These are phyloP conservation scores for Monosporascus sp. DNA, from an alignment of 2,329 filamentous ascomycete genomes.

Conservation along the genomic window DNA sequence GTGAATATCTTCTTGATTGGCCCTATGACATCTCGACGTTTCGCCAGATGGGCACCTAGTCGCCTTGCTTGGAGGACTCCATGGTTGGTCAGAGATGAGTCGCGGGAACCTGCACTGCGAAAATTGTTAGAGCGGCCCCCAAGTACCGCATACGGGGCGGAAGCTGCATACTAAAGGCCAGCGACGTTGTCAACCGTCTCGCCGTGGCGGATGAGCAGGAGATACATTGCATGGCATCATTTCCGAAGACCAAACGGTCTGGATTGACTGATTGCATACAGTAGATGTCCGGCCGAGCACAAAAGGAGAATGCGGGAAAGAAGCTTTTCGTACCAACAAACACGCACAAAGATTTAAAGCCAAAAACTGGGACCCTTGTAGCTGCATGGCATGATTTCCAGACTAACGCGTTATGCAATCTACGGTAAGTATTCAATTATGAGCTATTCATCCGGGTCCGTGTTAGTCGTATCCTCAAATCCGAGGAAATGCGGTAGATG, in stretches of 20 bases:
- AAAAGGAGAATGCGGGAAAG: no score
- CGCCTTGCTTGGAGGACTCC: conserved; percentile 73
- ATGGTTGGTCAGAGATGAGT: conserved; percentile 77
- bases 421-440: no score
- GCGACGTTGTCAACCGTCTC: conserved; percentile 89
- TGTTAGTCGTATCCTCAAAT: no score
- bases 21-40: conserved; percentile 18
- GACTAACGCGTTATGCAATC: no score
- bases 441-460: no score
- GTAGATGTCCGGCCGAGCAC: no score
- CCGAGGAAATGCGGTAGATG: no score
- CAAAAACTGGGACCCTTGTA: no score
- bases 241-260: not conserved
- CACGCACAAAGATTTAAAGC: no score
- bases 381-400: no score
- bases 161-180: conserved; percentile 57
- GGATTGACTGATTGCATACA: no score
- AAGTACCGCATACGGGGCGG: conserved; percentile 1
- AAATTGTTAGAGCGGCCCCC: conserved; percentile 17
- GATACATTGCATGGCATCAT: conserved; percentile 33
- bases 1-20: conserved; percentile 63
- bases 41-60: conserved; percentile 58
- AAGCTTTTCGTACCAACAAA: no score
- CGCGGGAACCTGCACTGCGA: conserved; percentile 68
- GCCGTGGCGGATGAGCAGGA: conserved; percentile 80